phyloP scores from a whole-genome alignment of 495 filamentous ascomycete genomes.

The Neurospora tetraspora region DNA sequence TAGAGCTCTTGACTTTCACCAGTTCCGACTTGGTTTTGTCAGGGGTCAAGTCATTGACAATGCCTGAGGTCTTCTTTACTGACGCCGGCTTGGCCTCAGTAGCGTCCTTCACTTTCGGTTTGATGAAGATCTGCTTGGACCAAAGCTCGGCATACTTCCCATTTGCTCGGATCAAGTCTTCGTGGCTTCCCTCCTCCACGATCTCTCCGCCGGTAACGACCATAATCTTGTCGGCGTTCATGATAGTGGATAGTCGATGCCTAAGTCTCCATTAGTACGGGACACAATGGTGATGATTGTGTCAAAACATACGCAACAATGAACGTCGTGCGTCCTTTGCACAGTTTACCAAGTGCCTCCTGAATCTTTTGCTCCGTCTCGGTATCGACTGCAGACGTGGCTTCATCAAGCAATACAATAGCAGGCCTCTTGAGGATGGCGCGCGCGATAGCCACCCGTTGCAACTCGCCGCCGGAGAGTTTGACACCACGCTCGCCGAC shows the following conservation, averaged over 20 bases:
- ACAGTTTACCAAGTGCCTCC: constrained; percentile 48
- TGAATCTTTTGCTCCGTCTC: constrained; percentile 69
- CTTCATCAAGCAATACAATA: constrained; percentile 48
- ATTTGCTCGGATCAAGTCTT: constrained; percentile 42
- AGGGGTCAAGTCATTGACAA: constrained; percentile 33
- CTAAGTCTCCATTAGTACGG: constrained; percentile 19
- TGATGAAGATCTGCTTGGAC: constrained; percentile 48
- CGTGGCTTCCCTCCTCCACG: constrained; percentile 54
- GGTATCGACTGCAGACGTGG: constrained; percentile 48
- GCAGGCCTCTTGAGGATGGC: constrained; percentile 43
- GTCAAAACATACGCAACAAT: constrained; percentile 46
- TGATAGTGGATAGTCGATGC: constrained; percentile 60
- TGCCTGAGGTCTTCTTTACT: constrained; percentile 17
- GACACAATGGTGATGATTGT: not conserved
- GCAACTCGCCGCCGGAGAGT: constrained; percentile 65
- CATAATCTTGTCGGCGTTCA: constrained; percentile 59
- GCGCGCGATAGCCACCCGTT: constrained; percentile 70
- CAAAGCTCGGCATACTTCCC: constrained; percentile 56
- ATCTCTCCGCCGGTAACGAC: constrained; percentile 56
- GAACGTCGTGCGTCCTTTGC: constrained; percentile 49
- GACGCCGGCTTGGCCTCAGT: constrained; percentile 9
- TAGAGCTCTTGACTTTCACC: constrained; percentile 22
- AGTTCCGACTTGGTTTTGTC: constrained; percentile 24
- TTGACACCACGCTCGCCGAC: constrained; percentile 57
- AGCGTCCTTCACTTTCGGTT: constrained; percentile 34